Conservation (phyloP, 352 stramenopile genomes). For the Pythium angustatum region DNA sequence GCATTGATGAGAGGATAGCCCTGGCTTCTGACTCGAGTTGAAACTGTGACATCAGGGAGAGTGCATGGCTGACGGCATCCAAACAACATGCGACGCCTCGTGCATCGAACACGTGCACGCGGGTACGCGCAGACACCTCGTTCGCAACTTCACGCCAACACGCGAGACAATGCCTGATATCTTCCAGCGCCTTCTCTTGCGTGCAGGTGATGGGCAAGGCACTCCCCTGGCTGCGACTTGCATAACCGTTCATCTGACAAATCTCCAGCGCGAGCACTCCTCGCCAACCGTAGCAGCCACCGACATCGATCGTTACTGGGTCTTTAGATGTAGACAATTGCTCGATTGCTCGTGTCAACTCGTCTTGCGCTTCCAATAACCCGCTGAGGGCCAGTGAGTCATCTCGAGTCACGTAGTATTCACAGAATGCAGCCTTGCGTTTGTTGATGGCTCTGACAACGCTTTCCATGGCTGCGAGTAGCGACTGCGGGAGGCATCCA, state of each 20-base stretch:
- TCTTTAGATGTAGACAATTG: slow-evolving; percentile 19
- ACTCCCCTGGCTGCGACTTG: not conserved
- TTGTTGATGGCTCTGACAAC: slow-evolving; percentile 15
- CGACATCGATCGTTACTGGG: slow-evolving; percentile 32
- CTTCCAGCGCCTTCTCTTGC: slow-evolving; percentile 43
- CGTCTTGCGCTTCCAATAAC: slow-evolving; percentile 11
- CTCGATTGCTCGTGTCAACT: slow-evolving; percentile 30
- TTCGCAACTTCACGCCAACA: slow-evolving; percentile 24
- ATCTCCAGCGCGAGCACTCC: slow-evolving; percentile 64
- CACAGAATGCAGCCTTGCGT: slow-evolving; percentile 16
- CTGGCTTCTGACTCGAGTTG: slow-evolving; percentile 37
- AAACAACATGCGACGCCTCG: slow-evolving; percentile 35
- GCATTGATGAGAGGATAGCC: not conserved
- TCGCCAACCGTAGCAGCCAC: slow-evolving; percentile 59
- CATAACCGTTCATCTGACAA: slow-evolving; percentile 22
- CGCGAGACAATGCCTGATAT: slow-evolving; percentile 52
- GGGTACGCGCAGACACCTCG: not conserved
- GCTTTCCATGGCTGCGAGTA: not conserved
- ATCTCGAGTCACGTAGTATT: slow-evolving; percentile 17
- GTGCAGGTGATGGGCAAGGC: not conserved
- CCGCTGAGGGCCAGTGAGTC: not conserved
- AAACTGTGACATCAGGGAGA: slow-evolving; percentile 57
- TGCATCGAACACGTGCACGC: slow-evolving; percentile 40
- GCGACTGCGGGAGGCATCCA: not conserved
- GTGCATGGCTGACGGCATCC: slow-evolving; percentile 50